These are phyloP conservation scores for Actinidia arguta DNA, from an alignment of 179 eudicot genomes.

Conservation along the genomic window DNA sequence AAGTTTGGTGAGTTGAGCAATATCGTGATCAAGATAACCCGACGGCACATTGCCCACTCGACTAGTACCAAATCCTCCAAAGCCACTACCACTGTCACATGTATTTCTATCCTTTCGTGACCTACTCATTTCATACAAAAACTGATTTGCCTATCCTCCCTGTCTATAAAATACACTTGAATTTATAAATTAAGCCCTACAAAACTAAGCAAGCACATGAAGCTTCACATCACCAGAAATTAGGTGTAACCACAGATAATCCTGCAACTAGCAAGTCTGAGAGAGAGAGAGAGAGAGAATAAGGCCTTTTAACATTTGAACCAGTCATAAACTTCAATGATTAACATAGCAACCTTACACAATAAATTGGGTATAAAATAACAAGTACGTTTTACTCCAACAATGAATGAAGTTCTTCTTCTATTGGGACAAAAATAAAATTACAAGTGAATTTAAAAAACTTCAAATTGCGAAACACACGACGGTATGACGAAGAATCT, in stretches of 20 bases:
- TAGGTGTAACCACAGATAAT: background rate
- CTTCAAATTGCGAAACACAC: no score
- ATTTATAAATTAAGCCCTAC: background rate
- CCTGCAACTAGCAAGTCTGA: constrained; percentile 6
- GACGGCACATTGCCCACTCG: constrained; percentile 16
- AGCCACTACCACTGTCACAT: constrained; percentile 13
- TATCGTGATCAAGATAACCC: constrained; percentile 55
- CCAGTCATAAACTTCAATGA: background rate
- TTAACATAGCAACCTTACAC: background rate
- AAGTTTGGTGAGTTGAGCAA: constrained; percentile 65
- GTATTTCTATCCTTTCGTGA: constrained; percentile 18
- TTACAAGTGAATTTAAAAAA: no score
- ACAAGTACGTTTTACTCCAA: background rate
- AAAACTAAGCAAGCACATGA: background rate
- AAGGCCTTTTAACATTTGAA: background rate
- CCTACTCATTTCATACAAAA: constrained; percentile 34
- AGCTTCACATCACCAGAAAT: constrained; percentile 13
- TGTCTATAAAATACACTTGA: constrained; percentile 6
- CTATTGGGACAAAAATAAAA: no score
- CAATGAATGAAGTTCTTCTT: no score
- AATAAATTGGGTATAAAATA: background rate
- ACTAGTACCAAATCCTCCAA: constrained; percentile 25
- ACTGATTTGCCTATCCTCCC: background rate
- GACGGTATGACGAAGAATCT: background rate
- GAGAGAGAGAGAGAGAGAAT: background rate